Evolutionary conservation across 2,329 filamentous ascomycete genomes (phyloP).

Genomic region (Neofusicoccum sp.): DNA sequence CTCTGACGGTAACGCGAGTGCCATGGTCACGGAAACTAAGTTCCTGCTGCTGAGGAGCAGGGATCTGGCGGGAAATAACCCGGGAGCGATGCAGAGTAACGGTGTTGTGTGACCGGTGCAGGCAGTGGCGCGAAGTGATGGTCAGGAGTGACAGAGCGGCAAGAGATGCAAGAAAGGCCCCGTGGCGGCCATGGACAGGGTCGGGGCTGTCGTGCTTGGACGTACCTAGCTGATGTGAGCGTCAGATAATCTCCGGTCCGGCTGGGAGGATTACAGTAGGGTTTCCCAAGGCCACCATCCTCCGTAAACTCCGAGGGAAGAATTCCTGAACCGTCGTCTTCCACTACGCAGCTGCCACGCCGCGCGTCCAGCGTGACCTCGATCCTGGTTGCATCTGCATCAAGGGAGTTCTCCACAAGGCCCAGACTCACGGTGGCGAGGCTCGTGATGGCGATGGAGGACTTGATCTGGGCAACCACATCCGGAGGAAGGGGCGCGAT

Average conservation of each 20-base stretch:
- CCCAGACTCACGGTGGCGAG: slow-evolving; percentile 70
- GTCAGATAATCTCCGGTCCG: slow-evolving; percentile 8
- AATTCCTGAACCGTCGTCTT: slow-evolving; percentile 85
- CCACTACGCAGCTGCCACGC: slow-evolving; percentile 73
- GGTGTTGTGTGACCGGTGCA: slow-evolving; percentile 61
- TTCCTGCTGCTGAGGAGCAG: slow-evolving; percentile 59
- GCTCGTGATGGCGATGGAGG: slow-evolving; percentile 74
- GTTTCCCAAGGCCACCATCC: slow-evolving; percentile 68
- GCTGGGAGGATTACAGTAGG: slow-evolving; percentile 60
- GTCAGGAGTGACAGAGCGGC: slow-evolving; percentile 73
- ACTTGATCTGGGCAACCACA: slow-evolving; percentile 76
- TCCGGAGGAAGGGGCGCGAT: slow-evolving; percentile 69
- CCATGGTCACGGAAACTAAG: slow-evolving; percentile 62
- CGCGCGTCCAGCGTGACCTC: slow-evolving; percentile 70
- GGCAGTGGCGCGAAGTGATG: slow-evolving; percentile 68
- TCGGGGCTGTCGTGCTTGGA: slow-evolving; percentile 60
- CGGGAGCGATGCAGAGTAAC: slow-evolving; percentile 69
- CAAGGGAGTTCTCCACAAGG: slow-evolving; percentile 79
- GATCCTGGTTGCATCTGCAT: slow-evolving; percentile 70
- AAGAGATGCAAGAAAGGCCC: slow-evolving; percentile 75
- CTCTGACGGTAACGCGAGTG: slow-evolving; percentile 71
- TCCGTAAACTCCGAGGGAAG: slow-evolving; percentile 67
- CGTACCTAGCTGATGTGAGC: slow-evolving; percentile 59
- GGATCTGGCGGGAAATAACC: slow-evolving; percentile 62
- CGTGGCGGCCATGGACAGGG: slow-evolving; percentile 63